These are phyloP conservation scores for Cytospora chrysosperma DNA, from an alignment of 2,329 filamentous ascomycete species.

Conservation along the genomic window DNA sequence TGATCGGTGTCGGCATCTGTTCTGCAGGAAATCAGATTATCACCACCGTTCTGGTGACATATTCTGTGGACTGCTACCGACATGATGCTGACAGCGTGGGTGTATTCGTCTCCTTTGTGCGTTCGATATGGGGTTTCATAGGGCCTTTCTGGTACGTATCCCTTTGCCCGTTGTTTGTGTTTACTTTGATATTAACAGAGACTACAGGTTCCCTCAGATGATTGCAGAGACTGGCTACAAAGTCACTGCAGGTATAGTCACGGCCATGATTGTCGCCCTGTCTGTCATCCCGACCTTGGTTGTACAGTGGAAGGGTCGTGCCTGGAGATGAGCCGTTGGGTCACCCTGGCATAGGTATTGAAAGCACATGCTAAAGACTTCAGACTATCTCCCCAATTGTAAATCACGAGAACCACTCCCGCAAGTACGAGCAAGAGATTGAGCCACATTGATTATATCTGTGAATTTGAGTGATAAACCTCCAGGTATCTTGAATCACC, in stretches of 20 bases:
- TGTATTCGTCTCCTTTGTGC: conserved; percentile 57
- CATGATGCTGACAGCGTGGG: conserved; percentile 54
- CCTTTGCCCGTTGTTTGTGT: accelerated
- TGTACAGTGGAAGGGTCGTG: conserved; percentile 25
- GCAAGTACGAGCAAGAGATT: too few relatives aligned
- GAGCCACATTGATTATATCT: too few relatives aligned
- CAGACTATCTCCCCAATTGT: too few relatives aligned
- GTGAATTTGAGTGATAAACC: too few relatives aligned
- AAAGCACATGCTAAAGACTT: not conserved
- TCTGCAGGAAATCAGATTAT: conserved; percentile 59
- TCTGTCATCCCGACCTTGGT: conserved; percentile 24
- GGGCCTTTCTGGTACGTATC: conserved; percentile 36
- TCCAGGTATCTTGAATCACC: too few relatives aligned
- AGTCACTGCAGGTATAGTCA: conserved; percentile 36
- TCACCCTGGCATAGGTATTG: not conserved
- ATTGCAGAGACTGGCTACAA: conserved; percentile 36
- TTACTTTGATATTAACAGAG: not conserved
- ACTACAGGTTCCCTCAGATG: conserved; percentile 38
- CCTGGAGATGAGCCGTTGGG: conserved; percentile 6
- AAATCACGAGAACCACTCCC: too few relatives aligned
- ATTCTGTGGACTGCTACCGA: conserved; percentile 57
- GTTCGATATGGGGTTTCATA: conserved; percentile 54
- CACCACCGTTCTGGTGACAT: conserved; percentile 60
- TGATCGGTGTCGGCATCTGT: conserved; percentile 51
- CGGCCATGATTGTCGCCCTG: conserved; percentile 34